Conservation (phyloP, 768 basidiomycete genomes). For the Cystobasidium onofrii region DNA sequence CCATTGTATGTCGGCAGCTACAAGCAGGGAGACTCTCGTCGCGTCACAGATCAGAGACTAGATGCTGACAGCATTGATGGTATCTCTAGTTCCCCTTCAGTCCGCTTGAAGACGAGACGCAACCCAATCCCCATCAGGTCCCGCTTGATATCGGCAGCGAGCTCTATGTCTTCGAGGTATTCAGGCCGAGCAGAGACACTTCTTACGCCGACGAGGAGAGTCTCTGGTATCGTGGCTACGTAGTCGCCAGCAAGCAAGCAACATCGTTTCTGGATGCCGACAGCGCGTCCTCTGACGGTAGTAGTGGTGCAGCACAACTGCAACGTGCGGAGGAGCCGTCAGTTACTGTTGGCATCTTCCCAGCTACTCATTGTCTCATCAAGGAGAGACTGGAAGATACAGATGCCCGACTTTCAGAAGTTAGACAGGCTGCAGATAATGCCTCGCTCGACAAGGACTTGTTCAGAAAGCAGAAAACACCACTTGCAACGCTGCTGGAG, state of each 20-base stretch:
- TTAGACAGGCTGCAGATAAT: not conserved
- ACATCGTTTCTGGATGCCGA: slow-evolving; percentile 19
- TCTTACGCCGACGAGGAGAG: slow-evolving; percentile 49
- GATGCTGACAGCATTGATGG: not conserved
- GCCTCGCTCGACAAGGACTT: not conserved
- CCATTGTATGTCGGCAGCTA: slow-evolving; percentile 7
- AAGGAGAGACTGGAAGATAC: slow-evolving; percentile 41
- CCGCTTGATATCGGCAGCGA: slow-evolving; percentile 89
- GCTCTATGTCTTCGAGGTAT: slow-evolving; percentile 84
- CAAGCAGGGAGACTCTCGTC: not conserved
- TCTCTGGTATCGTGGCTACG: slow-evolving; percentile 89
- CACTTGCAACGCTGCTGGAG: slow-evolving; percentile 40
- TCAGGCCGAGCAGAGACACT: not conserved
- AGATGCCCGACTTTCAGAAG: slow-evolving; percentile 27
- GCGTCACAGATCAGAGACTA: not conserved
- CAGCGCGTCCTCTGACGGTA: slow-evolving; percentile 58
- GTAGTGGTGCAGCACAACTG: slow-evolving; percentile 47
- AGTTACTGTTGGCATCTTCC: slow-evolving; percentile 43
- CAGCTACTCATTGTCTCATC: slow-evolving; percentile 39
- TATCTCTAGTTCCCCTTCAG: slow-evolving; percentile 7
- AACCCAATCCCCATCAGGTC: slow-evolving; percentile 37
- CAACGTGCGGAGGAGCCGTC: slow-evolving; percentile 33
- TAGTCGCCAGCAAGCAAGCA: slow-evolving; percentile 40
- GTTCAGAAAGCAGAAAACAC: not conserved
- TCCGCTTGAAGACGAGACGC: not conserved